A percentile compares a stretch with the other conserved stretches of the same genome.
phyloP scores from a whole-genome alignment of 768 basidiomycete genomes.

The Botryobasidium botryosum region DNA sequence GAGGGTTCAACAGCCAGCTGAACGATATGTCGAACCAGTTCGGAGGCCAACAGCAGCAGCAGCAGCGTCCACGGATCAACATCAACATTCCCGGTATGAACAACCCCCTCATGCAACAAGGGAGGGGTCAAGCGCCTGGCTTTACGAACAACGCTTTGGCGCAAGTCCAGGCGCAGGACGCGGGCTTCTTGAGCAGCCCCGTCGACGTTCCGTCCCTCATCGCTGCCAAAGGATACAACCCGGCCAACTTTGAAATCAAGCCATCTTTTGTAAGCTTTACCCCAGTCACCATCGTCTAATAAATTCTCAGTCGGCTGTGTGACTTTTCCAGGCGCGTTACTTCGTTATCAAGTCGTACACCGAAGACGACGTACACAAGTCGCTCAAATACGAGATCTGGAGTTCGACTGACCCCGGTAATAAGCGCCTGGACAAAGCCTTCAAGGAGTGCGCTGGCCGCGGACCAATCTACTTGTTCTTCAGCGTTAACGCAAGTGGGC shows the following conservation, averaged over 20 bases:
- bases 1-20: too few species aligned
- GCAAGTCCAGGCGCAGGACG: background rate
- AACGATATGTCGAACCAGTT: too few species aligned
- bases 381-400: conserved; percentile 95
- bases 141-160: background rate
- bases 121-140: conserved; percentile 6
- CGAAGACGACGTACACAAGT: conserved; percentile 98
- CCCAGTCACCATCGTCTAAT: background rate
- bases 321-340: conserved; percentile 51
- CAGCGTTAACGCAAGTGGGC: conserved; percentile 93
- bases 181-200: conserved; percentile 37
- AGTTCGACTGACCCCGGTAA: conserved; percentile 95
- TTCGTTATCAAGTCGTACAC: conserved; percentile 99
- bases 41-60: background rate
- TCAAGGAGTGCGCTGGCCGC: conserved; percentile 80
- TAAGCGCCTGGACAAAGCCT: conserved; percentile 92
- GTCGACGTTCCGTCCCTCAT: conserved; percentile 78
- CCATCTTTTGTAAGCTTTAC: conserved; percentile 49
- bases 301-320: conserved; percentile 9
- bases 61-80: conserved; percentile 4
- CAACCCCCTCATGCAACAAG: conserved; percentile 3
- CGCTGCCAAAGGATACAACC: conserved; percentile 82
- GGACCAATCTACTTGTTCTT: conserved; percentile 98
- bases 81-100: conserved; percentile 5
- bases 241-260: conserved; percentile 61